These are phyloP conservation scores for Suhomyces ambrosiae DNA, from an alignment of 1,139 yeast species.

Conservation along the genomic window DNA sequence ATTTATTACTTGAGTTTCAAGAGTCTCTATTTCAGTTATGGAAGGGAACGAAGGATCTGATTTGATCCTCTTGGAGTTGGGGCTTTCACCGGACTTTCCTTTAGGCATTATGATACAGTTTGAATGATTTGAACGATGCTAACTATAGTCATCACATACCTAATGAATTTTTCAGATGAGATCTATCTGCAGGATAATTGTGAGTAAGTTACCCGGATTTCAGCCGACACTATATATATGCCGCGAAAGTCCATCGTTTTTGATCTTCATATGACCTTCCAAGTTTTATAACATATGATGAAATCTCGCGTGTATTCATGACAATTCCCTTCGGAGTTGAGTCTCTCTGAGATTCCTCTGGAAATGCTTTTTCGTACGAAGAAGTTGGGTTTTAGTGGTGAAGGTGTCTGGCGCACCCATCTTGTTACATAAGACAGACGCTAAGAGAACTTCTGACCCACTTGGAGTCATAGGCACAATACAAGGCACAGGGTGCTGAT, in stretches of 20 bases:
- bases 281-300: conserved; percentile 63
- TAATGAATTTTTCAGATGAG: conserved; percentile 12
- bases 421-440: conserved; percentile 58
- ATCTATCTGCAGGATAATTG: conserved; percentile 7
- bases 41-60: conserved; percentile 17
- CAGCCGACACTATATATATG: conserved; percentile 16
- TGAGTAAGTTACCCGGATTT: conserved; percentile 24
- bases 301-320: conserved; percentile 55
- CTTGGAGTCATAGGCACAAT: conserved; percentile 2
- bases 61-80: conserved; percentile 8
- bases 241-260: conserved; percentile 14
- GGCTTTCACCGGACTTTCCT: conserved; percentile 9
- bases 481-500: neutral
- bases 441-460: conserved; percentile 52
- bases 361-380: conserved; percentile 39
- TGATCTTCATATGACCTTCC: conserved; percentile 51
- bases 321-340: conserved; percentile 54
- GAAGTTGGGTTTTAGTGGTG: conserved; percentile 54
- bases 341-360: conserved; percentile 43
- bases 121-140: neutral
- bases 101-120: conserved; percentile 15
- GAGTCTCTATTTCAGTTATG: conserved; percentile 32
- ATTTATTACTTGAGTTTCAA: conserved; percentile 35
- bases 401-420: conserved; percentile 64
- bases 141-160: conserved; percentile 3